Evolutionary conservation across 169 alveolate genomes (phyloP).

Genomic region (Eimeria tenella): DNA sequence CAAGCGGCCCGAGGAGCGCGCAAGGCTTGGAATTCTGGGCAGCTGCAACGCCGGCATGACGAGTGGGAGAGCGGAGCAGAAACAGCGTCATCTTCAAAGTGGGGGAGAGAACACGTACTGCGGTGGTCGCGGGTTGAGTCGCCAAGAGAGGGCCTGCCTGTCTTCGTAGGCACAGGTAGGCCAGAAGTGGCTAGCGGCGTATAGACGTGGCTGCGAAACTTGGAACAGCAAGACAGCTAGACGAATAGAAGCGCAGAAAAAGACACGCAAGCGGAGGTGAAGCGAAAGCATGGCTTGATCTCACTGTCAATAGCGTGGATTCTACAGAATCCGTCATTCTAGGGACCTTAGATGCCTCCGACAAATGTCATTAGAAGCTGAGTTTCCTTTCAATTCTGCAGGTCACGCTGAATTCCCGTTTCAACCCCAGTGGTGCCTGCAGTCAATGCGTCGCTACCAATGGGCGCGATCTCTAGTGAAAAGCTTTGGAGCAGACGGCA

Average conservation of each 20-base stretch:
- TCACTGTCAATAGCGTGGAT: too few species aligned
- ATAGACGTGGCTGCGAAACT: too few species aligned
- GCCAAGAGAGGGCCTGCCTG: background rate
- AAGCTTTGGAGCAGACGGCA: background rate
- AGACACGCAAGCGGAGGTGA: too few species aligned
- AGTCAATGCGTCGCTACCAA: background rate
- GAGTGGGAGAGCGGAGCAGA: background rate
- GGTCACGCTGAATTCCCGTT: background rate
- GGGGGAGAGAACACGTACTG: background rate
- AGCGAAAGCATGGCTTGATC: too few species aligned
- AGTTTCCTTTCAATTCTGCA: background rate
- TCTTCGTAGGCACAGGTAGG: background rate
- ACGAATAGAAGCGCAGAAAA: too few species aligned
- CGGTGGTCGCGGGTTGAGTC: background rate
- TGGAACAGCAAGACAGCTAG: too few species aligned
- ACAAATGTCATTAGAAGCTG: too few species aligned
- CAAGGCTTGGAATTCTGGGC: background rate
- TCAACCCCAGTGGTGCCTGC: background rate
- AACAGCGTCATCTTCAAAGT: background rate
- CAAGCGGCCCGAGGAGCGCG: background rate
- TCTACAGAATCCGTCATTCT: too few species aligned
- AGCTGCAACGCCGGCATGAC: background rate
- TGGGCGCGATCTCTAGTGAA: background rate
- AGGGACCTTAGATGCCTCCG: too few species aligned
- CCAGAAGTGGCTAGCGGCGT: background rate